These are phyloP conservation scores for Tylopilus balloui DNA, from an alignment of 768 basidiomycete species.

Conservation along the genomic window DNA sequence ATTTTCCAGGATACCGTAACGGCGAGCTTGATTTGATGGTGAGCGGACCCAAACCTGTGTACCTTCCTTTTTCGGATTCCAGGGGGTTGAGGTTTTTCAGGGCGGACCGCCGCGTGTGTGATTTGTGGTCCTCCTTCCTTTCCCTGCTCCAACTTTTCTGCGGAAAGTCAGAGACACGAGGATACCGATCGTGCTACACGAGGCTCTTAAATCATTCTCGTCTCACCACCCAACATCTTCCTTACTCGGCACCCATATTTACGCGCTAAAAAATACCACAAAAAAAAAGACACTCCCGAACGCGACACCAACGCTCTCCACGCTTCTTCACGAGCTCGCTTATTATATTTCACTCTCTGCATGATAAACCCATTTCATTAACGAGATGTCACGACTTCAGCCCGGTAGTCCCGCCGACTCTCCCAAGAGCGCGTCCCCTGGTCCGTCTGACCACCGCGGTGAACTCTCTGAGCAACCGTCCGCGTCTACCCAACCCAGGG, in stretches of 20 bases:
- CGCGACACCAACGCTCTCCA: conserved; percentile 32
- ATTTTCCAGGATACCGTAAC: conserved; percentile 14
- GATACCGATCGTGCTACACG: conserved; percentile 42
- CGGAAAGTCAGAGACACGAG: conserved; percentile 48
- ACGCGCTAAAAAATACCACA: conserved; percentile 15
- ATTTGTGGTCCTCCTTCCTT: conserved; percentile 19
- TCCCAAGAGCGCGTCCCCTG: conserved; percentile 27
- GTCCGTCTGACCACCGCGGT: conserved; percentile 26
- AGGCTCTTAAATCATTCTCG: conserved; percentile 37
- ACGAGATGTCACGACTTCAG: conserved; percentile 38
- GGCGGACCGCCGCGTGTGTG: conserved; percentile 28
- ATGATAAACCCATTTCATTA: conserved; percentile 28
- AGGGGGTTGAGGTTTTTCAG: conserved; percentile 33
- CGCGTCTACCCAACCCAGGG: conserved; percentile 32
- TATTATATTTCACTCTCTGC: conserved; percentile 29
- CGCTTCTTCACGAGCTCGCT: conserved; percentile 26
- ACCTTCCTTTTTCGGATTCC: conserved; percentile 28
- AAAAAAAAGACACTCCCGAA: conserved; percentile 23
- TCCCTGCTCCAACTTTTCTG: conserved; percentile 27
- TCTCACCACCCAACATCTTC: conserved; percentile 18
- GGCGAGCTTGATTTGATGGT: conserved; percentile 27
- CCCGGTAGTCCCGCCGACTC: conserved; percentile 28
- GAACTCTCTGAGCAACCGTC: conserved; percentile 34
- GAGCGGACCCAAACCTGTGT: conserved; percentile 21
- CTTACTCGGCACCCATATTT: conserved; percentile 16